phyloP scores from a whole-genome alignment of 495 filamentous ascomycete genomes.

The Talaromyces wortmannii region DNA sequence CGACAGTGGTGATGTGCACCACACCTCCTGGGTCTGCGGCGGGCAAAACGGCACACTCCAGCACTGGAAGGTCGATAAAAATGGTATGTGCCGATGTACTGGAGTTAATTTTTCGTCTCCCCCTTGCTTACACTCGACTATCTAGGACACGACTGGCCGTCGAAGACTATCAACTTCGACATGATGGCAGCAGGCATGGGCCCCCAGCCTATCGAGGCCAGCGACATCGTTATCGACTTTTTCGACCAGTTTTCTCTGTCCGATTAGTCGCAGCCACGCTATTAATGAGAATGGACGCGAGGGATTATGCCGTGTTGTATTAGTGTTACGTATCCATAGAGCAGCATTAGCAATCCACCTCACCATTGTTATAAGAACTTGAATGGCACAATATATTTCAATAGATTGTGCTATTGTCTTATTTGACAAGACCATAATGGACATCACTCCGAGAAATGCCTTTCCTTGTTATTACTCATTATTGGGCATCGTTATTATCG shows the following conservation, averaged over 20 bases:
- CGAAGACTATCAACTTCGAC: constrained; percentile 1
- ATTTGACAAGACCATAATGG: no score
- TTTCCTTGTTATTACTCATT: no score
- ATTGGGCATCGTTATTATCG: no score
- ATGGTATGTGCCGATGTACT: constrained; percentile 5
- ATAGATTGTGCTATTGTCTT: no score
- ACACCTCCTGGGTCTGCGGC: constrained; percentile 27
- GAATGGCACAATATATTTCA: no score
- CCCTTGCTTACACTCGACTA: neutral
- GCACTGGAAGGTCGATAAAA: constrained; percentile 39
- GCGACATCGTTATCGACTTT: constrained; percentile 2
- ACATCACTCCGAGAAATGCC: no score
- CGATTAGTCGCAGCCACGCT: neutral
- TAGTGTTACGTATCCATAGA: no score
- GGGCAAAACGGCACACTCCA: constrained; percentile 29
- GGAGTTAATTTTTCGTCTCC: no score
- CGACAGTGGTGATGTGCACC: neutral
- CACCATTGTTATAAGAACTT: no score
- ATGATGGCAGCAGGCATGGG: constrained; percentile 3
- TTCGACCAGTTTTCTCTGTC: neutral
- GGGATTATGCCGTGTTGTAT: no score
- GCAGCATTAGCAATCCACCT: no score
- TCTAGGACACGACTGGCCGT: constrained; percentile 3
- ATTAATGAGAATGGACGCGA: no score
- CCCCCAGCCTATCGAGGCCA: constrained; percentile 4